These are phyloP conservation scores for Quillaja saponaria DNA, from an alignment of 306 rosid species.

Conservation along the genomic window DNA sequence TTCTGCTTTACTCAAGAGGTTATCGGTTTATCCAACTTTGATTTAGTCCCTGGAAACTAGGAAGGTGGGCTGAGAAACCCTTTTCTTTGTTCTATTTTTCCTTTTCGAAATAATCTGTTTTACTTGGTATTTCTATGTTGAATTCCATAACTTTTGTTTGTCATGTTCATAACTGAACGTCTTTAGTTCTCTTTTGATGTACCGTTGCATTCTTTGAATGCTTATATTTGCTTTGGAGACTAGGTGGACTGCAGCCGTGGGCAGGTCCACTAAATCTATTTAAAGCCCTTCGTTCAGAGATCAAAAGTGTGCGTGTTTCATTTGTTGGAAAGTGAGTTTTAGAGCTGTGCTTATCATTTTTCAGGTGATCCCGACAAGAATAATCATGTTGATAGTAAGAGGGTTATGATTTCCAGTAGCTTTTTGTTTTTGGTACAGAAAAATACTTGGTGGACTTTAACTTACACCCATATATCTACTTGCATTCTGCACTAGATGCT, in stretches of 20 bases:
- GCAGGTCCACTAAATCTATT: conserved; percentile 86
- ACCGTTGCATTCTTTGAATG: background rate
- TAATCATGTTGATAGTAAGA: background rate
- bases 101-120: background rate
- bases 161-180: background rate
- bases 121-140: too few relatives aligned
- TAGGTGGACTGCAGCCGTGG: conserved; percentile 92
- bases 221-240: conserved; percentile 17
- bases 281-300: conserved; percentile 64
- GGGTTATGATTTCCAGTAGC: background rate
- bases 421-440: background rate
- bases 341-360: conserved; percentile 63
- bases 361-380: conserved; percentile 45
- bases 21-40: conserved; percentile 84
- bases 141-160: background rate
- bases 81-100: conserved; percentile 14
- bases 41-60: conserved; percentile 89
- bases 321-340: conserved; percentile 65
- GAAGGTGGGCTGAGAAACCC: conserved; percentile 55
- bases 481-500: too few relatives aligned
- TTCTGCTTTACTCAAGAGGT: conserved; percentile 58
- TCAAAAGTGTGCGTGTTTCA: conserved; percentile 49
- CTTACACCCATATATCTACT: background rate
- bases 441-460: background rate
- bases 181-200: background rate